phyloP scores from a whole-genome alignment of 371 early-diverging fungal genomes.

The Catenaria anguillulae region DNA sequence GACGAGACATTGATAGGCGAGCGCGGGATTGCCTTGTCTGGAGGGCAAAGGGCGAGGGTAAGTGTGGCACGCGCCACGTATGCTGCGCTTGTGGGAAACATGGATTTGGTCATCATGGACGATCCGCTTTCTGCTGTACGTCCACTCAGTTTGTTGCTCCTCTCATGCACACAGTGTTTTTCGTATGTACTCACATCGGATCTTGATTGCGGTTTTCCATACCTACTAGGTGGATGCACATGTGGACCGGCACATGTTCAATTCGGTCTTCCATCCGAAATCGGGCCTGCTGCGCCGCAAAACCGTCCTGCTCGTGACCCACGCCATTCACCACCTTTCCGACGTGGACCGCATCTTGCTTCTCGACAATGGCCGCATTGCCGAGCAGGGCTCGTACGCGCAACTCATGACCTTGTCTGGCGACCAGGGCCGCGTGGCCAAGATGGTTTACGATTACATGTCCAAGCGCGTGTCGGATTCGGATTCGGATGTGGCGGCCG shows the following conservation, averaged over 20 bases:
- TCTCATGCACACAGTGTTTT: no score
- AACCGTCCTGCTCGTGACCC: constrained; percentile 32
- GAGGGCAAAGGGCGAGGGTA: no score
- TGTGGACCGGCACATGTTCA: constrained; percentile 25
- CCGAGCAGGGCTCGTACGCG: no score
- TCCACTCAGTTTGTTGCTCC: no score
- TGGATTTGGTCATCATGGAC: constrained; percentile 10
- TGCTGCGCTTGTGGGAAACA: constrained; percentile 13
- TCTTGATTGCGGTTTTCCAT: constrained; percentile 6
- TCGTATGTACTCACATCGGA: constrained; percentile 10
- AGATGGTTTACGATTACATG: constrained; percentile 1
- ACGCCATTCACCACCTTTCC: constrained; percentile 44
- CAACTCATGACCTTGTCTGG: constrained; percentile 28
- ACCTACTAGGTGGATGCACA: constrained; percentile 40
- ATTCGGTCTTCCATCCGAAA: constrained; percentile 23
- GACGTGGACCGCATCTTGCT: constrained; percentile 26
- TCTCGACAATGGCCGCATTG: constrained; percentile 26
- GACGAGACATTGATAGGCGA: constrained; percentile 38
- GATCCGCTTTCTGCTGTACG: constrained; percentile 12
- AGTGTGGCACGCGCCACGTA: no score
- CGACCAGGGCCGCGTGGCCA: constrained; percentile 21
- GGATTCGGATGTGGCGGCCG: no score
- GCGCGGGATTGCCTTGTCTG: background rate
- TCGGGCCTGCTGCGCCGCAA: constrained; percentile 19
- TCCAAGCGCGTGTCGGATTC: background rate